Conservation (phyloP, 1,139 yeast species). For the Debaryomyces sp. region DNA sequence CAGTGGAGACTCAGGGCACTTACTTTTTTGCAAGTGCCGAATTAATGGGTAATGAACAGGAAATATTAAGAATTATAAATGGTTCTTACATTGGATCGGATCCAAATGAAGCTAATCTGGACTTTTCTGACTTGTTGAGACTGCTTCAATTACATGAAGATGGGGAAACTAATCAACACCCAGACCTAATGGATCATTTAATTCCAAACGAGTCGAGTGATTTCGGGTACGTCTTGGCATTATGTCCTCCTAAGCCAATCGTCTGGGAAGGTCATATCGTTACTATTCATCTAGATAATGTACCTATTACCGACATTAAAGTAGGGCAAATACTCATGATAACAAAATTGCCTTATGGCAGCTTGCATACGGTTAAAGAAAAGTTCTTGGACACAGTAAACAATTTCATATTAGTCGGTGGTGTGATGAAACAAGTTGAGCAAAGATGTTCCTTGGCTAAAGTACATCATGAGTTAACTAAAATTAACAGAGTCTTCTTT, state of each 20-base stretch:
- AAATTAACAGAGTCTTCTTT: slow-evolving; percentile 68
- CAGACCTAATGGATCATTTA: slow-evolving; percentile 20
- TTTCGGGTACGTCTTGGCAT: slow-evolving; percentile 67
- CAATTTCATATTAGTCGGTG: slow-evolving; percentile 52
- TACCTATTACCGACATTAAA: slow-evolving; percentile 52
- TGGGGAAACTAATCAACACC: slow-evolving; percentile 19
- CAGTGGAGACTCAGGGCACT: slow-evolving; percentile 73
- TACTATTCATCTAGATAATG: slow-evolving; percentile 52
- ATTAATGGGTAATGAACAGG: slow-evolving; percentile 47
- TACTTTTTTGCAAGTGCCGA: slow-evolving; percentile 72
- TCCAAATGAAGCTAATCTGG: slow-evolving; percentile 27
- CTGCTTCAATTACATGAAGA: slow-evolving; percentile 21
- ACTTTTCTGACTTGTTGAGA: slow-evolving; percentile 36
- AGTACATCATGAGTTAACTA: slow-evolving; percentile 74
- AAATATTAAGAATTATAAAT: slow-evolving; percentile 44
- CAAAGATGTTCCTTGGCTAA: slow-evolving; percentile 72
- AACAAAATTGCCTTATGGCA: slow-evolving; percentile 47
- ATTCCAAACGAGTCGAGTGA: slow-evolving; percentile 29
- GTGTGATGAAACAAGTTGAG: slow-evolving; percentile 45
- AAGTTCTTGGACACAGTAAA: slow-evolving; percentile 55
- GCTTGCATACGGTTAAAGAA: slow-evolving; percentile 39
- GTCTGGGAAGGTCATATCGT: slow-evolving; percentile 89
- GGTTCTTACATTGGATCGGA: slow-evolving; percentile 48
- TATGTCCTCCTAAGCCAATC: slow-evolving; percentile 82
- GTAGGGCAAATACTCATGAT: slow-evolving; percentile 75